Evolutionary conservation across 2,329 filamentous ascomycete species (phyloP).

Genomic region (Gaeumannomyces tritici): DNA sequence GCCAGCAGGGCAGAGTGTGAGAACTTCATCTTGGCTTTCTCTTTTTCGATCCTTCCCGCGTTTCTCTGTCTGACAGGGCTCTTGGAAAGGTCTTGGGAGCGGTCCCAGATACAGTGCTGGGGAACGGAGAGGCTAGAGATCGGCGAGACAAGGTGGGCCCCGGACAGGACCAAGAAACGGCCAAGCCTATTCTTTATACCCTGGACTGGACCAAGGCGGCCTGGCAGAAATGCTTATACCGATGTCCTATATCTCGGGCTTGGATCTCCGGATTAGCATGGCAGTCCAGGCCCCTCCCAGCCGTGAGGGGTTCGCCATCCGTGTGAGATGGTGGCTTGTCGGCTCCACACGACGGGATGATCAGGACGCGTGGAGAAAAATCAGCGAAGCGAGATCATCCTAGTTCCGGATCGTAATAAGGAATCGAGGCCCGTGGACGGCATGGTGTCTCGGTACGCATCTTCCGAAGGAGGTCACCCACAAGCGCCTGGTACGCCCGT

Average conservation of each 20-base stretch:
- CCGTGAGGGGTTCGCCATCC: not conserved
- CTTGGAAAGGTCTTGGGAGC: slow-evolving; percentile 5
- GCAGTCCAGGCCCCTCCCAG: not conserved
- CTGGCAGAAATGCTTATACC: not conserved
- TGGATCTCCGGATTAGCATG: slow-evolving; percentile 3
- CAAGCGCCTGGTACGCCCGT: not conserved
- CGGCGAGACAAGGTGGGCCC: not conserved
- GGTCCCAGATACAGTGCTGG: not conserved
- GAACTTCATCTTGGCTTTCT: slow-evolving; percentile 23
- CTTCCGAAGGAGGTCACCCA: slow-evolving; percentile 15
- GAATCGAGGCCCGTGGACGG: slow-evolving; percentile 20
- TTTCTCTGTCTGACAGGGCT: not conserved
- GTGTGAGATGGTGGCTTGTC: not conserved
- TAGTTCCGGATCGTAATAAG: slow-evolving; percentile 18
- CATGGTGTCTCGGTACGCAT: slow-evolving; percentile 14
- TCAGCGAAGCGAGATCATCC: not conserved
- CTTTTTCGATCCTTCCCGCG: slow-evolving; percentile 6
- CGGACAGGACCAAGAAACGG: not conserved
- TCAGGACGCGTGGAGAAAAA: not conserved
- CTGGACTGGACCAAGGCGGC: not conserved
- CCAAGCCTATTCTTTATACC: slow-evolving; percentile 2
- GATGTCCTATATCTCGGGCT: slow-evolving; percentile 2
- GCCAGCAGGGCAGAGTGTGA: slow-evolving; percentile 22
- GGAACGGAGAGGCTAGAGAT: not conserved
- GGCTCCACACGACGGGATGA: not conserved